Percentiles rank a stretch among this genome's conserved stretches.
Conservation (phyloP, 2,329 filamentous ascomycete genomes). For the Stemphylium beticola region DNA sequence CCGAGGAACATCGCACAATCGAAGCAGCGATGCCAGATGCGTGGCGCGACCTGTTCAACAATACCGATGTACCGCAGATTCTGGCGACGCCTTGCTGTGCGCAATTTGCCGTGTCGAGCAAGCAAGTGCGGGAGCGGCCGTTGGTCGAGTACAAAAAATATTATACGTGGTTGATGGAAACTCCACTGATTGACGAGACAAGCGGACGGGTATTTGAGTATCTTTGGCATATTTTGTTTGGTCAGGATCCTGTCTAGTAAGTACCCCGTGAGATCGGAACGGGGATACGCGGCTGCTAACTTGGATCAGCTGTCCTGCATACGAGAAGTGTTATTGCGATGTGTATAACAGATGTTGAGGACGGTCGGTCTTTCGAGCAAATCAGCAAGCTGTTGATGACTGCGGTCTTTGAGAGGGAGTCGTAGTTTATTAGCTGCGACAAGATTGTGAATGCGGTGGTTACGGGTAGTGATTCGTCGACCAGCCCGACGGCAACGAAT, state of each 20-base stretch:
- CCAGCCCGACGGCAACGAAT: too few species aligned
- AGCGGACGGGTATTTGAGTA: conserved; percentile 33
- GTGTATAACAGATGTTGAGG: conserved; percentile 23
- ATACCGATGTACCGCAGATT: conserved; percentile 17
- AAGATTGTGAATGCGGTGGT: too few species aligned
- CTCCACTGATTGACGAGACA: conserved; percentile 29
- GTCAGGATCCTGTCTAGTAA: conserved; percentile 28
- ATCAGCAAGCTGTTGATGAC: too few species aligned
- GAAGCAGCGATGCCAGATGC: conserved; percentile 24
- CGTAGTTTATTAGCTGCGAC: too few species aligned
- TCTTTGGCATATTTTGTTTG: conserved; percentile 38
- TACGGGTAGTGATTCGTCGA: too few species aligned
- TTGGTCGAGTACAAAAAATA: conserved; percentile 36
- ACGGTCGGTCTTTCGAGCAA: background rate
- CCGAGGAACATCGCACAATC: conserved; percentile 16
- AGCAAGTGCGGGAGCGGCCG: conserved; percentile 33
- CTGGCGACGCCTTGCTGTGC: conserved; percentile 56
- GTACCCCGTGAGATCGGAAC: conserved; percentile 9
- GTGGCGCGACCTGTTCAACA: conserved; percentile 24
- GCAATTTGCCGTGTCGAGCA: conserved; percentile 45
- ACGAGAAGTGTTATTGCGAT: conserved; percentile 29
- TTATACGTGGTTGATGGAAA: conserved; percentile 32
- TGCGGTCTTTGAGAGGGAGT: too few species aligned
- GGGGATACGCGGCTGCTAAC: conserved; percentile 5
- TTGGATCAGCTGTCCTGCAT: conserved; percentile 24